Evolutionary conservation across 106 monocot genomes (phyloP), one percentile per base, ranked within the genome.

Genomic region (Agapanthus africanus): DNA sequence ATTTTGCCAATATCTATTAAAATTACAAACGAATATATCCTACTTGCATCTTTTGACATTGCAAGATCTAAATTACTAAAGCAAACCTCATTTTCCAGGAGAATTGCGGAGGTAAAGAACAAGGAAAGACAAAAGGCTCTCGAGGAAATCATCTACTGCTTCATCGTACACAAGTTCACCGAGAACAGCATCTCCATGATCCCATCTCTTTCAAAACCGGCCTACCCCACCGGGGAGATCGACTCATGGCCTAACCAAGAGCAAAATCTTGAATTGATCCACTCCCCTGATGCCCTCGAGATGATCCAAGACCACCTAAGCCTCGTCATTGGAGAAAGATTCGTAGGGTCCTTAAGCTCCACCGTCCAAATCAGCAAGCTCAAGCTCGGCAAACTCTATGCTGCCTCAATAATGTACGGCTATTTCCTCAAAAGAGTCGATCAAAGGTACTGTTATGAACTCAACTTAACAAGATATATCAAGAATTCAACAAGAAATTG

Each of bases 361-460:
- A 73, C 79, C n/a, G 78, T 86, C 35, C 81, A 86, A 34, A 88
- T 95, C 59, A 91, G 91, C 78, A 95, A 91, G 68, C 67, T 95
- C 40, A 95, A 91, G 74, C 81, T 95, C 8, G 95, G 95, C 3
- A 95, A 95, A 71, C 86, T 95, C n/a, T 95, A 95, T 68, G 95
- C 95, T 7, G 95, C 95, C 33, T 95, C 95, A 11, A 88, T 95
- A 64, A 95, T 95, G 95, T 95, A 95, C 37, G 95, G 95, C 14
- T 95, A 95, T 70, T 95, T 95, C 74, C 91, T 95, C 52, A 91
- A 88, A 73, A 71, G 95, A 74, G 95, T 91, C 4, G 95, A 95
- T 50, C 74, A 91, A 57, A 74, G 95, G 28, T 95, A 73, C 74
- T n/a, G n/a, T n/a, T n/a, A n/a, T n/a, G n/a, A n/a, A n/a, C n/a